Conservation (phyloP, 2,329 filamentous ascomycete genomes). For the Aspergillus sergii region DNA sequence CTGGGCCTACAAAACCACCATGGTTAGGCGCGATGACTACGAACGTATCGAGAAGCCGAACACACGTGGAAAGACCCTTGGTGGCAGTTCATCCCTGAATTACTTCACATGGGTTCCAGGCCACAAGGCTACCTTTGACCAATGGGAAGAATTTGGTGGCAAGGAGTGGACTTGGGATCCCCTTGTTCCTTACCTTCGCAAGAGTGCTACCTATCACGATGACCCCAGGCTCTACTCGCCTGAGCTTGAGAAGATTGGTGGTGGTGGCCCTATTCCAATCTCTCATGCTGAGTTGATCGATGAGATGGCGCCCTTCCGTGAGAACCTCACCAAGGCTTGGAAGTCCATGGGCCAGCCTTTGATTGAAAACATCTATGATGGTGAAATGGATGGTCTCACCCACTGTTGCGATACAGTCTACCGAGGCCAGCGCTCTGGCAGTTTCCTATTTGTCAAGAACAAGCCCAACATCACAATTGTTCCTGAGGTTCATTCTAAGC, state of each 20-base stretch:
- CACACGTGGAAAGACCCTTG: slow-evolving; percentile 62
- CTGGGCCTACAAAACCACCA: slow-evolving; percentile 64
- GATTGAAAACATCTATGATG: slow-evolving; percentile 59
- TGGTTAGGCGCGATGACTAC: slow-evolving; percentile 59
- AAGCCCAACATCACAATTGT: slow-evolving; percentile 61
- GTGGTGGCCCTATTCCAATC: slow-evolving; percentile 56
- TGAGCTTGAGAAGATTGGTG: slow-evolving; percentile 55
- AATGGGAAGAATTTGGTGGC: slow-evolving; percentile 51
- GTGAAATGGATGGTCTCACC: slow-evolving; percentile 57
- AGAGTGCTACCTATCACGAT: slow-evolving; percentile 62
- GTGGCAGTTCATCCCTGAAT: slow-evolving; percentile 61
- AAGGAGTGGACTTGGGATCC: slow-evolving; percentile 60
- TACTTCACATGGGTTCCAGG: slow-evolving; percentile 68
- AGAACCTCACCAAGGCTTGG: slow-evolving; percentile 54
- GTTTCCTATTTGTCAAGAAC: slow-evolving; percentile 53
- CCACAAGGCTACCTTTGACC: slow-evolving; percentile 58
- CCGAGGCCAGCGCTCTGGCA: slow-evolving; percentile 57
- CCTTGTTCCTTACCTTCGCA: slow-evolving; percentile 55
- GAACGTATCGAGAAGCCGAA: slow-evolving; percentile 65
- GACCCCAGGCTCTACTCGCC: slow-evolving; percentile 51
- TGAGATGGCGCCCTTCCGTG: slow-evolving; percentile 54
- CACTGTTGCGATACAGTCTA: slow-evolving; percentile 61
- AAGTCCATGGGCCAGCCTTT: slow-evolving; percentile 53
- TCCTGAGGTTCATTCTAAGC: slow-evolving; percentile 32
- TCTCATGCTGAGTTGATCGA: slow-evolving; percentile 58